Evolutionary conservation across 2,329 filamentous ascomycete genomes (phyloP).

Genomic region (Penicillium sp.): DNA sequence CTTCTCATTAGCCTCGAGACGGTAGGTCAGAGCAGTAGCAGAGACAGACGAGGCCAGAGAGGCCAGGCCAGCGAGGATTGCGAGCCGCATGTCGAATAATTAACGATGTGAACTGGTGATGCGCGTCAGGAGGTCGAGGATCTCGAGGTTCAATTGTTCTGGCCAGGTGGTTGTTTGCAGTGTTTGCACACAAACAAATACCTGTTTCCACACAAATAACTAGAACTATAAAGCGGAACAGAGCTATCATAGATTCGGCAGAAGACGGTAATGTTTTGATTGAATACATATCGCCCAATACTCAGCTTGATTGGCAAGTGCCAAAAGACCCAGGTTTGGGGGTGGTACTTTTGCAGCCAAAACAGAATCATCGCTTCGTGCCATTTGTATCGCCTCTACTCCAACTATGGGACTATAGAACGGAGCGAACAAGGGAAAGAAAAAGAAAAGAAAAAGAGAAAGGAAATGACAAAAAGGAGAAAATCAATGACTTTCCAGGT

Average conservation of each 20-base stretch:
- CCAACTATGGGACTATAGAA: slow-evolving; percentile 9
- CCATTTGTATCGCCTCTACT: slow-evolving; percentile 16
- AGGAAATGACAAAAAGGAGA: neutral
- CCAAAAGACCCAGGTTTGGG: neutral
- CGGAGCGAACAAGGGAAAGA: neutral
- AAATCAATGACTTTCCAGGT: neutral
- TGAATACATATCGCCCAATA: neutral
- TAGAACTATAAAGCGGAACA: neutral
- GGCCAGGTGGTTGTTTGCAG: slow-evolving; percentile 34
- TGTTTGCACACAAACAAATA: slow-evolving; percentile 35
- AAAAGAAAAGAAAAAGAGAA: slow-evolving; percentile 1
- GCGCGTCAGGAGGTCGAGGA: slow-evolving; percentile 23
- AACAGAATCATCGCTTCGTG: slow-evolving; percentile 5
- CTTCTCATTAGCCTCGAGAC: slow-evolving; percentile 84
- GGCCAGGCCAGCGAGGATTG: slow-evolving; percentile 68
- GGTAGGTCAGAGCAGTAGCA: slow-evolving; percentile 92
- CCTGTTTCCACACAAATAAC: neutral
- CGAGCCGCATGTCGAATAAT: slow-evolving; percentile 61
- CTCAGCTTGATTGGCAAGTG: too few species aligned
- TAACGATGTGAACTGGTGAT: slow-evolving; percentile 13
- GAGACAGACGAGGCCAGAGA: slow-evolving; percentile 69
- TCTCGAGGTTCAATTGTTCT: slow-evolving; percentile 20
- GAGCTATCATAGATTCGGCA: neutral
- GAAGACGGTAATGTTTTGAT: neutral
- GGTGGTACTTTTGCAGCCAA: neutral